Percentiles rank a stretch among this genome's conserved stretches.
phyloP scores from a whole-genome alignment of 2,329 filamentous ascomycete species.

The Ambrosiella cleistominuta region DNA sequence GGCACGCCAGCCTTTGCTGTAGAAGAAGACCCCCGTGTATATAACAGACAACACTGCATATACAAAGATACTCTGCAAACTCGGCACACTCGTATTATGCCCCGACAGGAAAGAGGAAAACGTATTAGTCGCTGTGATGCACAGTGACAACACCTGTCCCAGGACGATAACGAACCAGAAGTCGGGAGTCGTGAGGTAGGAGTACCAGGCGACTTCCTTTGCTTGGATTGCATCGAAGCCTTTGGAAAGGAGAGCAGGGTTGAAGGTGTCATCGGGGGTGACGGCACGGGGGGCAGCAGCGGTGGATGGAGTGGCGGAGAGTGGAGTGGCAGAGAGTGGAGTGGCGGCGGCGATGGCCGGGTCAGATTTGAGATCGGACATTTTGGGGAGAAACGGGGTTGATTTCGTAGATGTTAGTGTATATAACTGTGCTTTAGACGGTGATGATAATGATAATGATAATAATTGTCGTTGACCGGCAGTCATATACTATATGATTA shows the following conservation, averaged over 20 bases:
- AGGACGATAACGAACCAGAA: slow-evolving; percentile 73
- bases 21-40: slow-evolving; percentile 65
- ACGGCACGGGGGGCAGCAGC: not conserved
- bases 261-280: slow-evolving; percentile 22
- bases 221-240: slow-evolving; percentile 39
- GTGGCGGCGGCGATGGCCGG: slow-evolving; percentile 9
- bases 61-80: slow-evolving; percentile 92
- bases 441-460: not conserved
- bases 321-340: not conserved
- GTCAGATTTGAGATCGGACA: slow-evolving; percentile 8
- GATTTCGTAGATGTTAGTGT: not conserved
- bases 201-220: slow-evolving; percentile 40
- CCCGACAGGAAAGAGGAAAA: slow-evolving; percentile 57
- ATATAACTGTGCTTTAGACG: not conserved
- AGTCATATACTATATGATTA: no score
- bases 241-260: slow-evolving; percentile 17
- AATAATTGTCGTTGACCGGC: slow-evolving; percentile 11
- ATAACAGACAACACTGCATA: slow-evolving; percentile 70
- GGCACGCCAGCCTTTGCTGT: slow-evolving; percentile 57
- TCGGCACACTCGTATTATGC: slow-evolving; percentile 61
- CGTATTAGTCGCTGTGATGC: slow-evolving; percentile 85
- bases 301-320: slow-evolving; percentile 5
- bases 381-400: slow-evolving; percentile 12
- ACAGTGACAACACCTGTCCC: slow-evolving; percentile 71
- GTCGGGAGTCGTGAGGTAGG: slow-evolving; percentile 66